Conservation (phyloP, 2,329 filamentous ascomycete genomes). For the Apiospora malaysiana region DNA sequence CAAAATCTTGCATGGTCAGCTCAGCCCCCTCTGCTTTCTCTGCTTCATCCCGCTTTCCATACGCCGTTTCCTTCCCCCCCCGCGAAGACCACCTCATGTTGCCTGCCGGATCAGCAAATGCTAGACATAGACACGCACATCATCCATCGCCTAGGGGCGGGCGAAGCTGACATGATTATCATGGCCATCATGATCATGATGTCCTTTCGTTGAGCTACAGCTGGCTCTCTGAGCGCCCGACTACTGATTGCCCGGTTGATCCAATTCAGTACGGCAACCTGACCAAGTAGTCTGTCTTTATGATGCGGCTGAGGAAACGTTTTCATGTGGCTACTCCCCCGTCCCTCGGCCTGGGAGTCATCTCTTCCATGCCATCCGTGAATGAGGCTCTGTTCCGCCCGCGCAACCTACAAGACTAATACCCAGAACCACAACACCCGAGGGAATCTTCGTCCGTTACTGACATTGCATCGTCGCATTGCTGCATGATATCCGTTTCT, state of each 20-base stretch:
- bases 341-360: background rate
- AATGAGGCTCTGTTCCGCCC: background rate
- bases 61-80: background rate
- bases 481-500: background rate
- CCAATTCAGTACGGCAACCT: background rate
- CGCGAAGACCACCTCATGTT: background rate
- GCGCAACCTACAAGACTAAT: background rate
- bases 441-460: background rate
- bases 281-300: background rate
- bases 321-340: background rate
- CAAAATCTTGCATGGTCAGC: slow-evolving; percentile 5
- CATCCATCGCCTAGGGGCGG: background rate
- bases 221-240: background rate
- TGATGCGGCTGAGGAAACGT: background rate
- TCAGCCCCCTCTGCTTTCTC: background rate
- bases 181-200: background rate
- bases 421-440: background rate
- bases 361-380: background rate
- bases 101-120: background rate
- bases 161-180: background rate
- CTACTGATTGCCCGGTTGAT: background rate
- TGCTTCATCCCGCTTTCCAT: background rate
- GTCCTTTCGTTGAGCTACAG: background rate
- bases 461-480: background rate
- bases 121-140: background rate